Percentiles rank a stretch among this genome's conserved stretches.
phyloP scores from a whole-genome alignment of 345 rosid genomes.

The Sonneratia alba region DNA sequence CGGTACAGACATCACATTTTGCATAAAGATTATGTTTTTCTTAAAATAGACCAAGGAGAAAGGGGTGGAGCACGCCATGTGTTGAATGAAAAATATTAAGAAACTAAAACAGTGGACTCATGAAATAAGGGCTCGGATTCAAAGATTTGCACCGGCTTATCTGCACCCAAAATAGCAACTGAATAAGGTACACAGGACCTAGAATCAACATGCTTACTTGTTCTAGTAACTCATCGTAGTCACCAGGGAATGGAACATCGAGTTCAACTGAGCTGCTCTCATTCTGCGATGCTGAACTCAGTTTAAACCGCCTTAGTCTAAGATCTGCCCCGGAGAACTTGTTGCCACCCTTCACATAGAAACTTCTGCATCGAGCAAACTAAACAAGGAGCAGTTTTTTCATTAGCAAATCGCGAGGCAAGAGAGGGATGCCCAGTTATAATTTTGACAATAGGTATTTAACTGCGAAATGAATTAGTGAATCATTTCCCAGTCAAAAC shows the following conservation, averaged over 20 bases:
- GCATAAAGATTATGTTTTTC: background rate
- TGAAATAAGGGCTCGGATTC: background rate
- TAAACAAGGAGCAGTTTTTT: constrained; percentile 2
- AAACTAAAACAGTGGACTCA: background rate
- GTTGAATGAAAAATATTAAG: background rate
- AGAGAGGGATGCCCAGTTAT: background rate
- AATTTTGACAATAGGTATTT: background rate
- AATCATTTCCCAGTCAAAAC: background rate
- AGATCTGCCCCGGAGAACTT: constrained; percentile 13
- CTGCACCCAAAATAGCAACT: background rate
- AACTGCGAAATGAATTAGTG: background rate
- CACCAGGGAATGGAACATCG: constrained; percentile 58
- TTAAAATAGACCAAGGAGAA: background rate
- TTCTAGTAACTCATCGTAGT: constrained; percentile 56
- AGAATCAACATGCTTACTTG: constrained; percentile 42
- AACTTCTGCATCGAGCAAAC: constrained; percentile 5
- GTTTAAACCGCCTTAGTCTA: background rate
- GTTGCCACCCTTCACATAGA: constrained; percentile 2
- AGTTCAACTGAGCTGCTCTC: constrained; percentile 16
- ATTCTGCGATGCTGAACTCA: background rate
- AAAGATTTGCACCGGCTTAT: background rate
- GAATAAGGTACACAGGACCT: too few relatives aligned
- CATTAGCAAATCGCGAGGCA: background rate
- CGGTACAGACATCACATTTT: background rate
- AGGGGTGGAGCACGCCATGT: background rate